A percentile compares a stretch with the other conserved stretches of the same genome.
These are phyloP conservation scores for Lavandula angustifolia DNA, from an alignment of 257 asterid genomes.

Conservation along the genomic window DNA sequence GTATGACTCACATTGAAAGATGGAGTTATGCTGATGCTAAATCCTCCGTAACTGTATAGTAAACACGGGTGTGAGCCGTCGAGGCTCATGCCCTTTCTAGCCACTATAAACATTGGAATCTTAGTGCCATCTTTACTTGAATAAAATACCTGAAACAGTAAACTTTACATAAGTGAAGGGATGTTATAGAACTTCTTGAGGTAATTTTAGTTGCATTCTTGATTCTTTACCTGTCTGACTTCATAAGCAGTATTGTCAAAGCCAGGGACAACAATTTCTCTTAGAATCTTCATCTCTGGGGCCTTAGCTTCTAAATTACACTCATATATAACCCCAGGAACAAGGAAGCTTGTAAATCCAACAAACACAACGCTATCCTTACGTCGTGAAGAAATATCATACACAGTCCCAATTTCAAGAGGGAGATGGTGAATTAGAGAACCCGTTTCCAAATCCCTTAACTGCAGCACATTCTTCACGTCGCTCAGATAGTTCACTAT, in stretches of 20 bases:
- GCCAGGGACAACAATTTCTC: conserved; percentile 75
- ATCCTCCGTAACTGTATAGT: conserved; percentile 85
- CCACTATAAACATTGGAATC: conserved; percentile 80
- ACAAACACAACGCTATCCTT: conserved; percentile 56
- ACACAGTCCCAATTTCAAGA: conserved; percentile 78
- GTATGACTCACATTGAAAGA: conserved; percentile 52
- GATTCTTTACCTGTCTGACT: conserved; percentile 65
- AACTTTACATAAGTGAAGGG: no score
- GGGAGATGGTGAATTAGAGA: conserved; percentile 57
- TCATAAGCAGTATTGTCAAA: conserved; percentile 66
- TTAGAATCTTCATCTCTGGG: conserved; percentile 61
- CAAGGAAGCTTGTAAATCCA: conserved; percentile 77
- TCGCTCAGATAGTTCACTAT: conserved; percentile 68
- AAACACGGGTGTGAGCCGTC: conserved; percentile 92
- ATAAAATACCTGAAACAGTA: conserved; percentile 59
- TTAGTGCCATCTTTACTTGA: conserved; percentile 74
- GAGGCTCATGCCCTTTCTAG: conserved; percentile 57
- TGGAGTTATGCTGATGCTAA: conserved; percentile 68
- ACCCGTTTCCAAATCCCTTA: conserved; percentile 78
- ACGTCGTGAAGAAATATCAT: conserved; percentile 63
- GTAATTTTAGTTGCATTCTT: no score
- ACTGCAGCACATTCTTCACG: conserved; percentile 81
- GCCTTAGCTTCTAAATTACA: conserved; percentile 51
- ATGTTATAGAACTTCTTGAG: no score
- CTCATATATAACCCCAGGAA: conserved; percentile 71